phyloP scores from a whole-genome alignment of 179 eudicot species.

The Heliamphora pulchella region DNA sequence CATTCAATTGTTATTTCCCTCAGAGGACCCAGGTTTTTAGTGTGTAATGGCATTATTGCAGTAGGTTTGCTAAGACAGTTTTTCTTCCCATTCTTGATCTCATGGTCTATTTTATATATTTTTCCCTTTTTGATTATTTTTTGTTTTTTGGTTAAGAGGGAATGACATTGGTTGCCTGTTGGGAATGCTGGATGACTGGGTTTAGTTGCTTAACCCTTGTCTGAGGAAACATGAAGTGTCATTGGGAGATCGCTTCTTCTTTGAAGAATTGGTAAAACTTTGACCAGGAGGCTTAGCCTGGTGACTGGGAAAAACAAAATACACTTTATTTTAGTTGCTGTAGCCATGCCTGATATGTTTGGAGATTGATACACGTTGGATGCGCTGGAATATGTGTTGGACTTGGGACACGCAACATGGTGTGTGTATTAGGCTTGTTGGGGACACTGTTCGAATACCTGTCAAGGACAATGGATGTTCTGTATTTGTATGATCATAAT shows the following conservation, averaged over 20 bases:
- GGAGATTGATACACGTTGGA: too few species aligned
- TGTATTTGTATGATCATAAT: too few species aligned
- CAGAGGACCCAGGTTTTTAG: background rate
- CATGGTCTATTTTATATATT: background rate
- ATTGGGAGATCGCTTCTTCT: background rate
- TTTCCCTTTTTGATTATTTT: background rate
- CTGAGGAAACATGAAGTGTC: background rate
- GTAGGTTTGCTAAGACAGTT: background rate
- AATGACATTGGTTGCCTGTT: background rate
- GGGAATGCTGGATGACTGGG: background rate
- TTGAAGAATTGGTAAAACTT: background rate
- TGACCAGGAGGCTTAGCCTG: background rate
- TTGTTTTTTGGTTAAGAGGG: background rate
- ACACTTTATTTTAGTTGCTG: too few species aligned
- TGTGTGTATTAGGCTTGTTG: too few species aligned
- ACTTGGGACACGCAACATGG: too few species aligned
- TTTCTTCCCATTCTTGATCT: constrained; percentile 2
- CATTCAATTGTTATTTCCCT: background rate
- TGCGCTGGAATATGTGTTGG: too few species aligned
- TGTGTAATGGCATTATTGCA: background rate
- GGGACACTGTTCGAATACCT: too few species aligned
- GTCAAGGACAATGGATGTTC: too few species aligned
- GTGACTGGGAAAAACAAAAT: background rate
- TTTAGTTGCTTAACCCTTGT: background rate
- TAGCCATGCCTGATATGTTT: too few species aligned